Conservation (phyloP, 2,329 filamentous ascomycete species). For the Talaromyces rugulosus region DNA sequence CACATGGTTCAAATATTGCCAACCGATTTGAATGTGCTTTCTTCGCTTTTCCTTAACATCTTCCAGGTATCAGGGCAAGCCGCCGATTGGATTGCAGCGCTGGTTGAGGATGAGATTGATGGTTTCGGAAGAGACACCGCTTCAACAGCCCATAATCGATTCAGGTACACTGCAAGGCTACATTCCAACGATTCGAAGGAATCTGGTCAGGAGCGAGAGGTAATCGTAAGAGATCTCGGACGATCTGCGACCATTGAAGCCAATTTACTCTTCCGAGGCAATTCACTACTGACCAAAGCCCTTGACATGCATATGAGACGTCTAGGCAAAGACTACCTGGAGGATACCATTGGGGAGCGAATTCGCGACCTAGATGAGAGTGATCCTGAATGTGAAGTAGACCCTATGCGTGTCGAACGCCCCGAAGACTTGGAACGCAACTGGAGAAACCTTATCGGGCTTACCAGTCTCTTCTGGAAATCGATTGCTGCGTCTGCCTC, state of each 20-base stretch:
- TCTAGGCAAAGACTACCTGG: slow-evolving; percentile 86
- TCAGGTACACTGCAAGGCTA: slow-evolving; percentile 60
- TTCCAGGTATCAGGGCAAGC: slow-evolving; percentile 87
- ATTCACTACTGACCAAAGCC: slow-evolving; percentile 87
- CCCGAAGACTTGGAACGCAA: slow-evolving; percentile 74
- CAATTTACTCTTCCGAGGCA: slow-evolving; percentile 91
- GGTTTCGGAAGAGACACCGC: slow-evolving; percentile 79
- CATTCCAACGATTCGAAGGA: slow-evolving; percentile 59
- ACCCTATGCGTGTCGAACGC: slow-evolving; percentile 70
- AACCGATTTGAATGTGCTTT: slow-evolving; percentile 70
- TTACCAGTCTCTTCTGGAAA: slow-evolving; percentile 82
- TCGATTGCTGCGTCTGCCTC: slow-evolving; percentile 71
- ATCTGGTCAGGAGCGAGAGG: slow-evolving; percentile 52
- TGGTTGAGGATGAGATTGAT: slow-evolving; percentile 97
- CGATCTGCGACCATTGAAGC: slow-evolving; percentile 70
- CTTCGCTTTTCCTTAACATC: slow-evolving; percentile 86
- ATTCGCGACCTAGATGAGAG: slow-evolving; percentile 84
- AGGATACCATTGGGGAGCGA: slow-evolving; percentile 80
- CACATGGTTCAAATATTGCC: slow-evolving; percentile 79
- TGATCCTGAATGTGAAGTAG: slow-evolving; percentile 91
- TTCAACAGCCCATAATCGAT: slow-evolving; percentile 46
- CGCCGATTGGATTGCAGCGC: slow-evolving; percentile 82
- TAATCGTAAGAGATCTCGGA: slow-evolving; percentile 60
- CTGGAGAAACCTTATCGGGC: slow-evolving; percentile 70
- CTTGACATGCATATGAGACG: slow-evolving; percentile 95